Conservation (phyloP, 2,329 filamentous ascomycete species). For the Simplicillium aogashimaense region DNA sequence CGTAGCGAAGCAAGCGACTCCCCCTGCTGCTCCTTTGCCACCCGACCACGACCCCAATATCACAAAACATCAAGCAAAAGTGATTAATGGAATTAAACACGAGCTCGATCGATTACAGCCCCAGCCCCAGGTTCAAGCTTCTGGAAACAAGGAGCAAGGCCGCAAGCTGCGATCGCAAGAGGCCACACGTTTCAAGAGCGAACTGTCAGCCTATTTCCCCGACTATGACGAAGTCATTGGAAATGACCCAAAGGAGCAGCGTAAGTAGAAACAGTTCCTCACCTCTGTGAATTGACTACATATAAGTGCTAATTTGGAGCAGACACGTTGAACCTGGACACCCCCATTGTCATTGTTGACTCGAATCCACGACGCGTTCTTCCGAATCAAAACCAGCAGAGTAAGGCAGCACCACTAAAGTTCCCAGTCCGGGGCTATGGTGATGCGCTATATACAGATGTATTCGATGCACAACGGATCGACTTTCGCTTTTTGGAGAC, state of each 20-base stretch:
- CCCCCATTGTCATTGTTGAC: constrained; percentile 63
- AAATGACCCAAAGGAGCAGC: constrained; percentile 67
- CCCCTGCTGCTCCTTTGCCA: constrained; percentile 1
- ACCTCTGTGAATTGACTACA: constrained; percentile 5
- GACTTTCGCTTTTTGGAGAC: constrained; percentile 44
- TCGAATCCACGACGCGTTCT: constrained; percentile 22
- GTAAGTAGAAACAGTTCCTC: constrained; percentile 37
- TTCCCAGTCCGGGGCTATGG: constrained; percentile 41
- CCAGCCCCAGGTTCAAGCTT: constrained; percentile 22
- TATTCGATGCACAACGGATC: constrained; percentile 46
- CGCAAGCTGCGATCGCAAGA: constrained; percentile 79
- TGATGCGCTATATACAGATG: constrained; percentile 44
- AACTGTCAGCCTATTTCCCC: constrained; percentile 81
- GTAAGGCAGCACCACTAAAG: constrained; percentile 11
- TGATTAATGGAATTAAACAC: constrained; percentile 51
- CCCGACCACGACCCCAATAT: constrained; percentile 17
- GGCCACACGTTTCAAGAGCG: constrained; percentile 78
- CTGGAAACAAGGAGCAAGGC: constrained; percentile 46
- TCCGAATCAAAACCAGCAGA: constrained; percentile 15
- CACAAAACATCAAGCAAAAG: constrained; percentile 47
- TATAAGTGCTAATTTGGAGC: constrained; percentile 5
- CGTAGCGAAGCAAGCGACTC: constrained; percentile 1
- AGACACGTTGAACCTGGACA: constrained; percentile 68
- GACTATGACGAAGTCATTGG: constrained; percentile 93
- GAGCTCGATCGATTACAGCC: constrained; percentile 49